phyloP scores from a whole-genome alignment of 2,329 filamentous ascomycete species.

The Beauveria australis region DNA sequence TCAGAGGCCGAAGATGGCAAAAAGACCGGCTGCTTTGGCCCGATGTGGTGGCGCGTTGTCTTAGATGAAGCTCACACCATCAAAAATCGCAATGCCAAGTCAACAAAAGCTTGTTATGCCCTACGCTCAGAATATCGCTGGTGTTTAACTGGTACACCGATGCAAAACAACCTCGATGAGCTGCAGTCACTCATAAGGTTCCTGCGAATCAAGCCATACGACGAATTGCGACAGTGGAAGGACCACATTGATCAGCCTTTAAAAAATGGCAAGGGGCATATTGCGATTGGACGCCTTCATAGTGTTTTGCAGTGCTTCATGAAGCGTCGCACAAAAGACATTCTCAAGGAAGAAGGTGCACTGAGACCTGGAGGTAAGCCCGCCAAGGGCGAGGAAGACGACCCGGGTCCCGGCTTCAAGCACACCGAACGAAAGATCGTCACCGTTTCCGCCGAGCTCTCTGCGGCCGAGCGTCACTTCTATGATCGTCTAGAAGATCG shows the following conservation, averaged over 20 bases:
- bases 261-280: constrained; percentile 80
- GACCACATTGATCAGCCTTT: constrained; percentile 83
- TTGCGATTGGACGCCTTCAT: constrained; percentile 82
- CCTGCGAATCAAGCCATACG: constrained; percentile 83
- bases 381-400: constrained; percentile 34
- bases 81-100: constrained; percentile 95
- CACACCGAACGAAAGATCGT: constrained; percentile 88
- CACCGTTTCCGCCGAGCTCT: constrained; percentile 69
- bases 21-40: constrained; percentile 77
- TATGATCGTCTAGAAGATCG: constrained; percentile 77
- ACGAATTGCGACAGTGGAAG: constrained; percentile 80
- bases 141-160: constrained; percentile 92
- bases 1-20: constrained; percentile 51
- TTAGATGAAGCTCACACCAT: constrained; percentile 96
- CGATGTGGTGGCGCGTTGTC: constrained; percentile 93
- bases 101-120: constrained; percentile 84
- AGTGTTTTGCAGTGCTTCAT: constrained; percentile 86
- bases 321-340: constrained; percentile 96
- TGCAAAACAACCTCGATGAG: constrained; percentile 98
- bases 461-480: constrained; percentile 71
- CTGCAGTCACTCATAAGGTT: constrained; percentile 91
- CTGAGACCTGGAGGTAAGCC: constrained; percentile 67
- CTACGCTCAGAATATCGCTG: constrained; percentile 82
- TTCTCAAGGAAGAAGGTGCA: constrained; percentile 81
- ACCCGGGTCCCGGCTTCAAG: constrained; percentile 64